A percentile compares a stretch with the other conserved stretches of the same genome.
phyloP scores from a whole-genome alignment of 83 land plant genomes.

The Thuja plicata region DNA sequence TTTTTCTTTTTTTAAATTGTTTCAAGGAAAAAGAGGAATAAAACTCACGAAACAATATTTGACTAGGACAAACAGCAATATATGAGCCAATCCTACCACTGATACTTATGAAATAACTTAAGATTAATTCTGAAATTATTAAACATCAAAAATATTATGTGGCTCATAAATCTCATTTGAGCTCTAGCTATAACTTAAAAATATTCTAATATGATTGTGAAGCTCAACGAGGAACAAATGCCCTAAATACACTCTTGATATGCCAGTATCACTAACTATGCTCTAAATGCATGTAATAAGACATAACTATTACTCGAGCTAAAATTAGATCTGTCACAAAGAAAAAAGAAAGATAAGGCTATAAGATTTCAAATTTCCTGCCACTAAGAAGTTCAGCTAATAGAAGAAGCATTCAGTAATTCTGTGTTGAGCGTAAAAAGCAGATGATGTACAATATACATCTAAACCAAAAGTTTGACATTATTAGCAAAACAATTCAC shows the following conservation, averaged over 20 bases:
- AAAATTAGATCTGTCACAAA: not conserved
- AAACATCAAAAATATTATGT: not conserved
- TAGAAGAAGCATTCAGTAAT: not conserved
- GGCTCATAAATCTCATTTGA: not conserved
- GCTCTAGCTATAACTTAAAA: not conserved
- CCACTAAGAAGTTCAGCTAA: not conserved
- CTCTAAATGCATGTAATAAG: not conserved
- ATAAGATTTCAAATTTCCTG: not conserved
- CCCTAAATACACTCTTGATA: not conserved
- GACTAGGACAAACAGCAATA: not conserved
- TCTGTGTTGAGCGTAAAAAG: not conserved
- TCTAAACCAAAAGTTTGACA: not conserved
- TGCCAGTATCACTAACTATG: not conserved
- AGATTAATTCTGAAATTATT: not conserved
- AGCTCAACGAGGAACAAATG: not conserved
- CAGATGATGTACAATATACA: not conserved
- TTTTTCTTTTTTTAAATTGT: not conserved
- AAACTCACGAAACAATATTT: not conserved
- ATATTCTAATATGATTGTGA: not conserved
- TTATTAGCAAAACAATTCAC: conserved; percentile 30
- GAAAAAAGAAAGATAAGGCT: not conserved
- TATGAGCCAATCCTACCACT: not conserved
- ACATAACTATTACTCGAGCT: not conserved
- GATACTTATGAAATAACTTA: not conserved
- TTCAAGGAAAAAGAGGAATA: not conserved